Base-by-base conservation (phyloP, 495 filamentous ascomycete genomes). In the Trichoderma parareesei region DNA sequence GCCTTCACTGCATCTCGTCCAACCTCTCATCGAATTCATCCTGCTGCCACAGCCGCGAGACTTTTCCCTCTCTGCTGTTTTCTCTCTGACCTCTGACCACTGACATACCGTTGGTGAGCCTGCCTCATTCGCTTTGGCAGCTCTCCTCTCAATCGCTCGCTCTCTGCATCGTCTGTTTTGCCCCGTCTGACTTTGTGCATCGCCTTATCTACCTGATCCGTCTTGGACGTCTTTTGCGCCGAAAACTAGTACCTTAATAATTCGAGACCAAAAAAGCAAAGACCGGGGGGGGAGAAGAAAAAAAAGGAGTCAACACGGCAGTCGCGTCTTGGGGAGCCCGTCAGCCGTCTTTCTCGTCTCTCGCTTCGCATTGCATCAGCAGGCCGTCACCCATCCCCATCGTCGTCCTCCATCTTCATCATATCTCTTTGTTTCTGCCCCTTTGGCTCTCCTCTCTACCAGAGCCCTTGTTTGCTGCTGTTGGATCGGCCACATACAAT, bases 71-170 rank as follows among this genome's bases (percentile, higher is more conserved):
- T 62, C 41, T 62, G n/a, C 60, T 18, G 41, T 37, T 63, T 60
- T 49, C 43, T 27, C 61, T 13, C 61, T 27, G 37, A 20, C 38
- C 38, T 27, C 27, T 27, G 27, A 20, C 10, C 60, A 0, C 37
- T 61, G 38, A 14, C 46, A n/a, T 5, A 5, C 16, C 41, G 38
- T 20, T 40, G 55, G 38, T 43, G 46, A 9, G 40, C n/a, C 48
- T 53, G 46, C 65, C 65, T 67, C 65, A 67, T 57, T 67, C 65
- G 65, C 61, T 67, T 64, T 67, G 65, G 48, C 37, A 42, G 61
- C 44, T 41, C 61, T 57, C 59, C 65, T 63, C 53, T 63, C 65
- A 44, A 57, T 66, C 57, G 46, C 53, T 61, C 10, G 7, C 18
- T 27, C 38, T 33, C 38, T 61, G 38, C 38, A 20, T 20, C 8